Evolutionary conservation across 108 stramenopile species (phyloP).

Genomic region (Conticribra guillardii): DNA sequence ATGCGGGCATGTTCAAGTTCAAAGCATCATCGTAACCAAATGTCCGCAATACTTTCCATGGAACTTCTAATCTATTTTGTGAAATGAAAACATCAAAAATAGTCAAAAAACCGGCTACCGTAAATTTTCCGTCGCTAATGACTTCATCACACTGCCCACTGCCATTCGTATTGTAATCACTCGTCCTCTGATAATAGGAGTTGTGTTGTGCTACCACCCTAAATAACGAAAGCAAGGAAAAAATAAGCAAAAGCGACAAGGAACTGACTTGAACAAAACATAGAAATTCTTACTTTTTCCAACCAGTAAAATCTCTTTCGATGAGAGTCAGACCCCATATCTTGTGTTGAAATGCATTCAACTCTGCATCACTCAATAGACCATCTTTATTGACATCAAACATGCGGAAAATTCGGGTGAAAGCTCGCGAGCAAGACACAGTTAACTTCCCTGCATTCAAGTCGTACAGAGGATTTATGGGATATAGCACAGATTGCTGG

Average conservation of each 20-base stretch:
- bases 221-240: not conserved
- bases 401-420: conserved; percentile 81
- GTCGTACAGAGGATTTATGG: conserved; percentile 73
- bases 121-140: conserved; percentile 74
- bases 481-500: conserved; percentile 78
- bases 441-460: conserved; percentile 65
- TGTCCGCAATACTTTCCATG: conserved; percentile 77
- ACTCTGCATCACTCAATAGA: conserved; percentile 72
- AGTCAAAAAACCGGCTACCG: conserved; percentile 75
- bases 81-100: conserved; percentile 85
- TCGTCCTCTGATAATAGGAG: not conserved
- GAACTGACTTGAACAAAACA: not conserved
- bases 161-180: conserved; percentile 32
- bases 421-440: conserved; percentile 60
- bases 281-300: conserved; percentile 57
- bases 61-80: conserved; percentile 83
- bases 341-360: conserved; percentile 72
- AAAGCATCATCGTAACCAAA: conserved; percentile 81
- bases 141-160: conserved; percentile 50
- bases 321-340: conserved; percentile 66
- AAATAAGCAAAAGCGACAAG: not conserved
- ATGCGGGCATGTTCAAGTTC: conserved; percentile 60
- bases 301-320: conserved; percentile 68
- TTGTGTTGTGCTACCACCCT: conserved; percentile 42
- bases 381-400: conserved; percentile 76